phyloP scores from a whole-genome alignment of 148 eudicot genomes.

The Arbutus unedo region DNA sequence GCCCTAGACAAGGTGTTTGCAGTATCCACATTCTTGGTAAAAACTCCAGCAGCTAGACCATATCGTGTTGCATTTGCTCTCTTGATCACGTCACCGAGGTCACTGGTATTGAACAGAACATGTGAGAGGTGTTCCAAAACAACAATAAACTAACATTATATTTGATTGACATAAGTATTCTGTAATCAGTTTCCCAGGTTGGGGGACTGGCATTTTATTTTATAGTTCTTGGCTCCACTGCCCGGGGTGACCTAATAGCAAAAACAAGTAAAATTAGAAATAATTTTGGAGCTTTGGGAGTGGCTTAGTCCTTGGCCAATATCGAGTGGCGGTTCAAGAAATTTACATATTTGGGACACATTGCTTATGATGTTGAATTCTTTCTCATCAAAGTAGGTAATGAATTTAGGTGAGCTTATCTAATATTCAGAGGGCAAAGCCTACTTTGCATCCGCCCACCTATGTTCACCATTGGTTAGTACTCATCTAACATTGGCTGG shows the following conservation, averaged over 20 bases:
- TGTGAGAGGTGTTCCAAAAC: too few species aligned
- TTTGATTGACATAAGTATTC: neutral
- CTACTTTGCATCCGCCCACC: neutral
- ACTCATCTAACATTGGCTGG: too few species aligned
- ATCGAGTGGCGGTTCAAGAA: neutral
- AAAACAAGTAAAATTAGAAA: neutral
- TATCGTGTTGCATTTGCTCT: conserved; percentile 73
- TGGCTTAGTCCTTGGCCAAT: neutral
- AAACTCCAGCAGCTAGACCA: conserved; percentile 92
- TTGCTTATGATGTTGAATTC: neutral
- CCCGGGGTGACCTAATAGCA: neutral
- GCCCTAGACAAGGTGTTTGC: conserved; percentile 86
- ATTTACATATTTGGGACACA: too few species aligned
- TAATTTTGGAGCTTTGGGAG: neutral
- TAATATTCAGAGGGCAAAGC: neutral
- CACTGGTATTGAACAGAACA: conserved; percentile 38
- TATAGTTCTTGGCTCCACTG: neutral
- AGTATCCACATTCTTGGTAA: conserved; percentile 62
- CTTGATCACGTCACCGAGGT: conserved; percentile 64
- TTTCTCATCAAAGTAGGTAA: too few species aligned
- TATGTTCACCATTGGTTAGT: neutral
- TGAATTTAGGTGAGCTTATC: neutral
- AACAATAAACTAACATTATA: neutral
- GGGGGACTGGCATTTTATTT: neutral
- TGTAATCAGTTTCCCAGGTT: neutral